Base-by-base conservation (phyloP, 2,329 filamentous ascomycete species). In the Boeremia exigua region DNA sequence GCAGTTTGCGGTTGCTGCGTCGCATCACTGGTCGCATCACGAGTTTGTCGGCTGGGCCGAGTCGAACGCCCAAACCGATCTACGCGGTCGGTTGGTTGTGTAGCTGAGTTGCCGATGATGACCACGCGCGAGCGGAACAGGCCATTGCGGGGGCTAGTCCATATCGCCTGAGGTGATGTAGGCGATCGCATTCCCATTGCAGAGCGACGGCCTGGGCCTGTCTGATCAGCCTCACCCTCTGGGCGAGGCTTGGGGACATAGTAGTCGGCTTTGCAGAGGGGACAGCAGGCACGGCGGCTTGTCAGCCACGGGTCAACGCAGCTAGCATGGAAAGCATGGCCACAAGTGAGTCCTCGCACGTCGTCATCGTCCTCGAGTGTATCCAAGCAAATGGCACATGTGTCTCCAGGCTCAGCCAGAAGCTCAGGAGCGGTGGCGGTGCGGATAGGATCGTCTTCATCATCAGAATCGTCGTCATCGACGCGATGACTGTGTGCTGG, bases 271-370 rank as follows among this genome's bases (percentile, higher is more conserved):
- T 99, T 99, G 82, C 95, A 99, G 6, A 99, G 87, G 6, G 95
- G 95, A 74, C 95, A 99, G 80, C 94, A 98, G 25, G 95, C 95
- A 63, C 94, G 88, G 60, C 95, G 87, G 71, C 90, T 93, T 9
- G 95, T 99, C 61, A 99, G 80, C 95, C 95, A 99, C 10, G 95
- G 95, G 67, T 99, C 95, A 44, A 99, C 86, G 72, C 95, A 99
- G 34, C 89, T 91, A 46, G 92, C 93, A 74, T 99, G 95, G 84
- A 98, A 99, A 49, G 94, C 93, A 76, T 99, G 95, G n/a, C 95
- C 95, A 70, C 95, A 99, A 4, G 91, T 92, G 58, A 99, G 80
- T 2, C 95, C 95, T 65, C 95, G 91, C 45, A 99, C 88, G 72
- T 99, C 94, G 67, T 98, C 95, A 60, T 97, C 91, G 60, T 98